Evolutionary conservation across 768 basidiomycete species (phyloP).

Genomic region (Termitomyces sp.): DNA sequence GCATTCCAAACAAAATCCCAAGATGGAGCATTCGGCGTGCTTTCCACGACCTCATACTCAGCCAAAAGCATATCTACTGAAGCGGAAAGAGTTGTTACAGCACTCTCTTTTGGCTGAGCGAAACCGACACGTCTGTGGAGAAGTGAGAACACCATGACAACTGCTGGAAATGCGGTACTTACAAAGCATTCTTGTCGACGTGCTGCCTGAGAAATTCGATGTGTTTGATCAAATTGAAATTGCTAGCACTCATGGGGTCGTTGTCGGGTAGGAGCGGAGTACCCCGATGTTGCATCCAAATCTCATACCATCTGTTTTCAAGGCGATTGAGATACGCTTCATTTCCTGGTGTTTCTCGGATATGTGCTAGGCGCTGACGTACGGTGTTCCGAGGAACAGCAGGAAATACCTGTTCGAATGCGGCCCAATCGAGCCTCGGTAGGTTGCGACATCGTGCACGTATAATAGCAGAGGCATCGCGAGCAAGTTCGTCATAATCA

Average conservation of each 20-base stretch:
- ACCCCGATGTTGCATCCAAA: conserved; percentile 71
- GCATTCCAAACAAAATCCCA: conserved; percentile 78
- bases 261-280: conserved; percentile 65
- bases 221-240: conserved; percentile 81
- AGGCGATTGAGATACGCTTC: conserved; percentile 74
- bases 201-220: conserved; percentile 74
- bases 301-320: conserved; percentile 74
- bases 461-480: conserved; percentile 81
- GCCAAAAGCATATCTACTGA: conserved; percentile 37
- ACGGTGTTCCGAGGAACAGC: conserved; percentile 68
- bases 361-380: conserved; percentile 57
- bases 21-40: conserved; percentile 29
- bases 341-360: conserved; percentile 57
- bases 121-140: conserved; percentile 58
- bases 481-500: conserved; percentile 84
- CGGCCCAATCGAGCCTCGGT: conserved; percentile 61
- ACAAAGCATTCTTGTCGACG: conserved; percentile 86
- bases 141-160: conserved; percentile 7
- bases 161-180: conserved; percentile 25
- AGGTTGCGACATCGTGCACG: conserved; percentile 65
- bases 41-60: conserved; percentile 48
- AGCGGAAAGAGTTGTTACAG: conserved; percentile 30
- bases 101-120: conserved; percentile 34
- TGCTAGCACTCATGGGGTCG: conserved; percentile 55
- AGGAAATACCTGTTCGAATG: conserved; percentile 76